Evolutionary conservation across 305 asterid species (phyloP).

Genomic region (Fraxinus xanthoxyloides): DNA sequence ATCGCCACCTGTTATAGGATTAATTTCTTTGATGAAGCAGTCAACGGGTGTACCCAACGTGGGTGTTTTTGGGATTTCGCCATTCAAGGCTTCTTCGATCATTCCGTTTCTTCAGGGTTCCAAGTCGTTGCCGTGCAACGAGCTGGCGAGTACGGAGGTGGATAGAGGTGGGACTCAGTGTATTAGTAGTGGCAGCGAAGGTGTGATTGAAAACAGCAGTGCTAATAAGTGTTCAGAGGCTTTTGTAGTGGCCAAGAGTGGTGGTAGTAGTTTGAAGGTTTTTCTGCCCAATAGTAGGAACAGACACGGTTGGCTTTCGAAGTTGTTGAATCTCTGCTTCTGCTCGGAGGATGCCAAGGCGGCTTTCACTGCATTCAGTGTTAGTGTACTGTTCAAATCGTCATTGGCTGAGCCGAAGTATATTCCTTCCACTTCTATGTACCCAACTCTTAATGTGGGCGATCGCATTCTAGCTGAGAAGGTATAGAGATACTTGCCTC

Average conservation of each 20-base stretch:
- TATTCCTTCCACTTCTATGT: conserved; percentile 86
- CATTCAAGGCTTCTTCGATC: conserved; percentile 52
- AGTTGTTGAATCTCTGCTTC: conserved; percentile 50
- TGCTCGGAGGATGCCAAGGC: conserved; percentile 86
- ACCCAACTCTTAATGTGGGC: conserved; percentile 84
- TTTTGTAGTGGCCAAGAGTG: conserved; percentile 33
- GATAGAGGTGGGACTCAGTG: conserved; percentile 52
- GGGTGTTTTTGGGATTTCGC: conserved; percentile 59
- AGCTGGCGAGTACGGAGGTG: conserved; percentile 45
- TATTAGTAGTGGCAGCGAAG: conserved; percentile 16
- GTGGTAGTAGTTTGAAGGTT: conserved; percentile 33
- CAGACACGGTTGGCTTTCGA: conserved; percentile 53
- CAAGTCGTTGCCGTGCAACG: conserved; percentile 78
- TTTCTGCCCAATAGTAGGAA: conserved; percentile 26
- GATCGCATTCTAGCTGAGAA: conserved; percentile 87
- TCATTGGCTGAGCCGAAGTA: conserved; percentile 90
- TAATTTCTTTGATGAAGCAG: conserved; percentile 54
- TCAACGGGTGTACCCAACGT: conserved; percentile 25
- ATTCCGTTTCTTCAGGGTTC: conserved; percentile 57
- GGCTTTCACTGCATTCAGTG: conserved; percentile 80
- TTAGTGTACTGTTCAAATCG: conserved; percentile 73
- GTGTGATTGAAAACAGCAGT: conserved; percentile 17
- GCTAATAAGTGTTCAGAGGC: conserved; percentile 31
- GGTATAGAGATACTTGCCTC: conserved; percentile 38
- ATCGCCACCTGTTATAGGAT: conserved; percentile 49